phyloP scores from a whole-genome alignment of 2,329 filamentous ascomycete genomes.

The Fusarium miscanthi region DNA sequence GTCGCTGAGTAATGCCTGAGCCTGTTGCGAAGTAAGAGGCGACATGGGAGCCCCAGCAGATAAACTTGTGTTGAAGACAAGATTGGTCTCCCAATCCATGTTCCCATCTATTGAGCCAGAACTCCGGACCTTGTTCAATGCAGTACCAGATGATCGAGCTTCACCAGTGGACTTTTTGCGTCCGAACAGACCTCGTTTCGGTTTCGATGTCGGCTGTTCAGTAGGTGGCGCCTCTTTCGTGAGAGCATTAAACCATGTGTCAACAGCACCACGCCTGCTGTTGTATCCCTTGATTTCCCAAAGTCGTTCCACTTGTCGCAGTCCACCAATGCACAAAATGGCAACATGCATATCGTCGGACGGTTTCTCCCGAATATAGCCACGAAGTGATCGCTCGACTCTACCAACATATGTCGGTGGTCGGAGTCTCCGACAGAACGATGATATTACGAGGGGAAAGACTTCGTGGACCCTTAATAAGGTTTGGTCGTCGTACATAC shows the following conservation, averaged over 20 bases:
- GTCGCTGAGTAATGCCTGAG: slow-evolving; percentile 63
- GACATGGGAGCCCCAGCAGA: slow-evolving; percentile 72
- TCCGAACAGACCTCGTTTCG: slow-evolving; percentile 64
- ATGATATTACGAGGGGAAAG: slow-evolving; percentile 72
- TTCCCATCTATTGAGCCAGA: slow-evolving; percentile 48
- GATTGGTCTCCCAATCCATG: slow-evolving; percentile 51
- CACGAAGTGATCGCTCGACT: slow-evolving; percentile 70
- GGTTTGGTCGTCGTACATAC: slow-evolving; percentile 72
- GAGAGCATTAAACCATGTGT: slow-evolving; percentile 67
- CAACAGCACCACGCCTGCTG: slow-evolving; percentile 66
- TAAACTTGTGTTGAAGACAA: slow-evolving; percentile 69
- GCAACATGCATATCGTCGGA: slow-evolving; percentile 71
- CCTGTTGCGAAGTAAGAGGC: slow-evolving; percentile 61
- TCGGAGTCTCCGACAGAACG: slow-evolving; percentile 70
- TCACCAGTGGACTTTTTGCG: slow-evolving; percentile 66
- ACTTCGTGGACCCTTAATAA: slow-evolving; percentile 72
- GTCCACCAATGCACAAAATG: slow-evolving; percentile 68
- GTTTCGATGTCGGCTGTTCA: slow-evolving; percentile 58
- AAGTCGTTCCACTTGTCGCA: slow-evolving; percentile 71
- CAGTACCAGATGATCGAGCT: slow-evolving; percentile 42
- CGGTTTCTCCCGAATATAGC: slow-evolving; percentile 72
- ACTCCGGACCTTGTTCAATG: slow-evolving; percentile 42
- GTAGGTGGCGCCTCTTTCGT: slow-evolving; percentile 53
- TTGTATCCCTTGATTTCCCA: slow-evolving; percentile 77
- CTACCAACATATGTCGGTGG: slow-evolving; percentile 73